Percentiles rank a stretch among this genome's conserved stretches.
These are phyloP conservation scores for Artemisia argyi DNA, from an alignment of 129 eudicot species.

Conservation along the genomic window DNA sequence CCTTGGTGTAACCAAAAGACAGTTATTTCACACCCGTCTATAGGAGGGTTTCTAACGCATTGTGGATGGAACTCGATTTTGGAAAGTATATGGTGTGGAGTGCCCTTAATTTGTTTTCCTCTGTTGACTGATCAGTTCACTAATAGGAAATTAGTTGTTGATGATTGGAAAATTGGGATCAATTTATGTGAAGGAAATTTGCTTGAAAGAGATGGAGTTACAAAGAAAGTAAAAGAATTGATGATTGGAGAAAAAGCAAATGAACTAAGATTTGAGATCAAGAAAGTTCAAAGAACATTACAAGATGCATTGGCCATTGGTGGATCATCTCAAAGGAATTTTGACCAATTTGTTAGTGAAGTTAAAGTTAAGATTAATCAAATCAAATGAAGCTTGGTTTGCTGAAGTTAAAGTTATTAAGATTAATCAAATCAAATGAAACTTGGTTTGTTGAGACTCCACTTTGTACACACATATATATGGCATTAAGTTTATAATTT, in stretches of 20 bases:
- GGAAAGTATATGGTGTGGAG: slow-evolving; percentile 60
- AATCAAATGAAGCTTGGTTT: slow-evolving; percentile 1
- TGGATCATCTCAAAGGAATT: slow-evolving; percentile 49
- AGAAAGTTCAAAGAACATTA: slow-evolving; percentile 39
- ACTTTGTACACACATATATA: too few relatives aligned
- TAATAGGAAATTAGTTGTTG: slow-evolving; percentile 64
- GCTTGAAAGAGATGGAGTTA: slow-evolving; percentile 43
- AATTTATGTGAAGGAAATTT: slow-evolving; percentile 46
- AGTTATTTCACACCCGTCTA: slow-evolving; percentile 46
- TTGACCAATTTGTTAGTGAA: slow-evolving; percentile 1
- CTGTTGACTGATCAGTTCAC: slow-evolving; percentile 64
- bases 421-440: slow-evolving; percentile 8
- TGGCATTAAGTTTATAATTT: too few relatives aligned
- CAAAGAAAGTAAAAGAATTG: slow-evolving; percentile 40
- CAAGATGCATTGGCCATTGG: slow-evolving; percentile 40
- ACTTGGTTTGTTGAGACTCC: background rate
- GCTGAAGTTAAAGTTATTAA: background rate
- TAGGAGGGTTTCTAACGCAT: slow-evolving; percentile 65
- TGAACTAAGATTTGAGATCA: slow-evolving; percentile 35
- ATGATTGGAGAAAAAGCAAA: slow-evolving; percentile 33
- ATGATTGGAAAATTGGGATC: slow-evolving; percentile 74
- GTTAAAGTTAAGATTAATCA: background rate
- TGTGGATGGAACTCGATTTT: slow-evolving; percentile 79
- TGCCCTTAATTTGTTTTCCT: slow-evolving; percentile 67
- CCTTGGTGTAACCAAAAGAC: slow-evolving; percentile 58